A percentile compares a stretch with the other conserved stretches of the same genome.
Evolutionary conservation across 352 stramenopile genomes (phyloP).

Genomic region (Peronospora tabacina): DNA sequence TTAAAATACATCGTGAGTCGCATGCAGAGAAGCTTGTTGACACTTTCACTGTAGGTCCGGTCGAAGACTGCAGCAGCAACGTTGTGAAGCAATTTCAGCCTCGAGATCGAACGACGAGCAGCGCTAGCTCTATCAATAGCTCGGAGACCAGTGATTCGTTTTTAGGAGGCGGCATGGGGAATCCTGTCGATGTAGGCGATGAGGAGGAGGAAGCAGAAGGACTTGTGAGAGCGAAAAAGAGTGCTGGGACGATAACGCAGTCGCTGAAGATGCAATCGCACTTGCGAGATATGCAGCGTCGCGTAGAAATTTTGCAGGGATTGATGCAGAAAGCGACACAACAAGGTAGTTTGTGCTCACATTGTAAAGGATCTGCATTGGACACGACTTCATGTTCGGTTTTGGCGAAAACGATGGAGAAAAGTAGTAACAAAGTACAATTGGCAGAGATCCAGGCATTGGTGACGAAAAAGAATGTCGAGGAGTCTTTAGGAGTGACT

Average conservation of each 20-base stretch:
- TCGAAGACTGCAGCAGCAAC: constrained; percentile 11
- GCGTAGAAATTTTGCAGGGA: constrained; percentile 16
- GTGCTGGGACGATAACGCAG: neutral
- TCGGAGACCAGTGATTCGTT: constrained; percentile 10
- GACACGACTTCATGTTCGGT: neutral
- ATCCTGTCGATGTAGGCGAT: neutral
- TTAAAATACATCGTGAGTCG: constrained; percentile 16
- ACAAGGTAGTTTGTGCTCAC: neutral
- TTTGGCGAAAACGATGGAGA: neutral
- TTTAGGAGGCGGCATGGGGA: constrained; percentile 8
- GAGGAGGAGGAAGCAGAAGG: neutral
- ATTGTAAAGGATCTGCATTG: neutral
- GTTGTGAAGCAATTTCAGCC: constrained; percentile 6
- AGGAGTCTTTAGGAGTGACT: neutral
- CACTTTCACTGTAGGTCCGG: constrained; percentile 5
- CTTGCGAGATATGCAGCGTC: constrained; percentile 20
- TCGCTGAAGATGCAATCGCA: constrained; percentile 14
- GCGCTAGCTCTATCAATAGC: constrained; percentile 16
- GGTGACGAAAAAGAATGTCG: neutral
- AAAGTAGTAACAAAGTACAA: neutral
- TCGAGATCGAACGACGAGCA: constrained; percentile 12
- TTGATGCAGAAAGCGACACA: constrained; percentile 13
- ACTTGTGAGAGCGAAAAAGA: neutral
- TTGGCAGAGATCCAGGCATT: neutral
- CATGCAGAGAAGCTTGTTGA: constrained; percentile 8